Base-by-base conservation (phyloP, 805 yeast species). In the Zygosaccharomyces rouxii region DNA sequence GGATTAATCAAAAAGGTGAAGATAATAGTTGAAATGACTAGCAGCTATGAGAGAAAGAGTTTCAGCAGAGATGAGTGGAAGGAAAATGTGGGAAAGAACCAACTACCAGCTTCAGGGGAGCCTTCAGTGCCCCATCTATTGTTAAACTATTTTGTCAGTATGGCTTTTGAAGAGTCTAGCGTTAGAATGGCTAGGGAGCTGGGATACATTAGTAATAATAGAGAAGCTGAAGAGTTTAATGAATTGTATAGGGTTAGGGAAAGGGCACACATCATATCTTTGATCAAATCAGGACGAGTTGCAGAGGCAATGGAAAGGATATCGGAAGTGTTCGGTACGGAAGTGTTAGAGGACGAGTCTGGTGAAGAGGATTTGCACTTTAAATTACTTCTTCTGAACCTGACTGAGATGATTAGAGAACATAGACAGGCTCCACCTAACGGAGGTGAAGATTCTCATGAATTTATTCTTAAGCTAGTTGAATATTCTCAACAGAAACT, bases 331-430 rank as follows among this genome's bases (percentile, higher is more conserved):
- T 59, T 69, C 41, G 67, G 68, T 6, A 54, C 59, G 3, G 54
- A 54, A 25, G 57, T 58, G 9, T 33, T 64, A 41, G 66, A 64
- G 38, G 42, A 49, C 41, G 49, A 46, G 9, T 40, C 37, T 16
- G 51, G 51, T 13, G 49, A 95, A 2, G 72, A 77, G 18, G 81
- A 89, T 23, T 68, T 88, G 22, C 88, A 88, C 64, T 89, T 88
- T 69, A 79, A 83, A 59, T 69, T 89, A 33, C 68, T 89, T 50
- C 73, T 90, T 43, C 70, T 89, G 54, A 84, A 84, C 57, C 71
- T 90, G 54, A 82, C 89, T 31, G 97, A 90, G 66, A 81, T 86
- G 79, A 88, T 89, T 31, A 69, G 92, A 33, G 62, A 62, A 38
- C 69, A 72, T 42, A 55, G 58, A 18, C 57, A 49, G 2, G 63